Evolutionary conservation across 2,329 filamentous ascomycete species (phyloP).

Genomic region (Fusarium oxysporum): DNA sequence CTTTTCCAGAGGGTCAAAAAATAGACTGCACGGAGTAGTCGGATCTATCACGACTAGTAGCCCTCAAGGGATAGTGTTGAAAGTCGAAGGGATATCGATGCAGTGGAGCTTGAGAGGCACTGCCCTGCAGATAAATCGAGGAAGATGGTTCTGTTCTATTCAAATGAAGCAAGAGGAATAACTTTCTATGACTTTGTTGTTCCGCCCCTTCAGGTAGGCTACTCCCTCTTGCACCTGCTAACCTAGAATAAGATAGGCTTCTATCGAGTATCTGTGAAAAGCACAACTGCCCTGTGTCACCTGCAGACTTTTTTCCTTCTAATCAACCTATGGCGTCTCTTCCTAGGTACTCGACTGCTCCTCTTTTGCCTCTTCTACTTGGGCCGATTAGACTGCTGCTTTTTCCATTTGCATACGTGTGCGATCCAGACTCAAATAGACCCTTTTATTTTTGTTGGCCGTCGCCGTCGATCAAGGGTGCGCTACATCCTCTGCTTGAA

Average conservation of each 20-base stretch:
- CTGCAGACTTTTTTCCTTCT: constrained; percentile 1
- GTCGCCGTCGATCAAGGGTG: constrained; percentile 16
- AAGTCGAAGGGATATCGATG: neutral
- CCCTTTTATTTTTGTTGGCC: constrained; percentile 11
- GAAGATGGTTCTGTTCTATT: neutral
- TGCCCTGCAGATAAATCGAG: constrained; percentile 4
- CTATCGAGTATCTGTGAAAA: constrained; percentile 13
- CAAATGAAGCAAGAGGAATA: neutral
- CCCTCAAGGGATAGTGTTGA: constrained; percentile 9
- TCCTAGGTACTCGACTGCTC: constrained; percentile 9
- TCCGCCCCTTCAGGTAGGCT: neutral
- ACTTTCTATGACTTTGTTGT: neutral
- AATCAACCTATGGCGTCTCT: constrained; percentile 12
- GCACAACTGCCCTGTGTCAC: constrained; percentile 23
- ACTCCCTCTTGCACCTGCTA: constrained; percentile 24
- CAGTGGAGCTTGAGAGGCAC: constrained; percentile 5
- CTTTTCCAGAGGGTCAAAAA: neutral
- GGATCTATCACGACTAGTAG: constrained; percentile 16
- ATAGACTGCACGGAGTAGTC: constrained; percentile 7
- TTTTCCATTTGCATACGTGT: constrained; percentile 28
- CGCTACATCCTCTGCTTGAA: constrained; percentile 9
- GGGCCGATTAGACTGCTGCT: constrained; percentile 7
- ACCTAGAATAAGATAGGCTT: constrained; percentile 33
- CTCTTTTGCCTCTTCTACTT: constrained; percentile 25
- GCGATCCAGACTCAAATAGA: constrained; percentile 39